Evolutionary conservation across 768 basidiomycete species (phyloP), one percentile per base, ranked within the genome.

Genomic region (Thelephora ganbajun): DNA sequence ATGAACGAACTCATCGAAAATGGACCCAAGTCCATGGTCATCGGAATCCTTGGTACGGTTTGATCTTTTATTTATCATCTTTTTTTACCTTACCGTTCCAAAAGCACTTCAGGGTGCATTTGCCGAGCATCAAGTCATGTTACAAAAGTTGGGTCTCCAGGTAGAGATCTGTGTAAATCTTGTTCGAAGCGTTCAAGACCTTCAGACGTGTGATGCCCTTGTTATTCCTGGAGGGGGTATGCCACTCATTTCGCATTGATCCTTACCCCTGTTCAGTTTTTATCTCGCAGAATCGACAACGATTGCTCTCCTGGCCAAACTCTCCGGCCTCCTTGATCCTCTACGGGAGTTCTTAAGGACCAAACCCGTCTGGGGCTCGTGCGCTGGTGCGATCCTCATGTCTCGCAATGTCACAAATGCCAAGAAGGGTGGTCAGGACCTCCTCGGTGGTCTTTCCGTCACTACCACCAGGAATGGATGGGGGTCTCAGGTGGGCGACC

Each of bases 101-200:
- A 11, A 22, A 90, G 93, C 93, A 34, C 72, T 97, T 35, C 93
- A 96, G 62, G 93, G 93, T 39, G 91, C 91, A 7, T 96, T 97
- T 61, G 70, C 74, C 13, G 93, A 97, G 64, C 93, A 97, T 62
- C 74, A 86, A 61, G 63, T 66, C 23, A 77, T 77, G 52, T 72
- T 90, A 26, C 72, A 82, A 59, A 74, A 72, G 57, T 63, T 79
- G 48, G 64, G 70, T 23, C 58, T 71, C 19, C 66, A 68, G 52
- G 59, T 56, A 34, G 66, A 74, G 35, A 56, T 74, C 43, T 73
- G 79, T 18, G 39, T 41, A 22, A 22, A 18, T 5, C 39, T 41
- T 14, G 86, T 97, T 12, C 81, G 83, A 42, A 85, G 78, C 2
- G 65, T 72, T 2, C 74, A 76, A n/a, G 90, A 96, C 50, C 74